Evolutionary conservation across 2,329 filamentous ascomycete genomes (phyloP), one percentile per base, ranked within the genome.

Genomic region (Colletotrichum tofieldiae): DNA sequence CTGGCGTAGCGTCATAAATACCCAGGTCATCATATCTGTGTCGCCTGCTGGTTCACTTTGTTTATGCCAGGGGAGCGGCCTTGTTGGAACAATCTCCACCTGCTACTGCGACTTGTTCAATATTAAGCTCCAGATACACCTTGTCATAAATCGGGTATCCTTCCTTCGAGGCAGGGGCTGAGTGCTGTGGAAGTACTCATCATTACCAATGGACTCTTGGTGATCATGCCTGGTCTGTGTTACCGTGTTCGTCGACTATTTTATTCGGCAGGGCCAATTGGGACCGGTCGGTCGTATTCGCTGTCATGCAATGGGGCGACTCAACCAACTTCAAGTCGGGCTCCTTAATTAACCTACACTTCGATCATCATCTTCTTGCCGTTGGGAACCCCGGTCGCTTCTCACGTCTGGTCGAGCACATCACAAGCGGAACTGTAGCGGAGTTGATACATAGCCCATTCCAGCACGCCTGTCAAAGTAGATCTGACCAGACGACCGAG

Each of bases 71-170:
- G 77, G 79, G 39, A 82, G 54, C 37, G 77, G 84, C 37, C 79
- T 84, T 45, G 77, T 82, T 59, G 84, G 83, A n/a, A 80, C 81
- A 23, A 72, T 81, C 14, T 84, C 82, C 20, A 84, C 81, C 71
- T 90, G 86, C 84, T 90, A 88, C 80, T 89, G 87, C 75, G 84
- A 86, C 49, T 75, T 90, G 45, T 90, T 90, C 81, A 88, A 88
- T 76, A 74, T 83, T 67, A 86, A 88, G 67, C 81, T 90, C 12
- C 77, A 86, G 61, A 75, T 80, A 26, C 88, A 90, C 76, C 82
- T 90, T 72, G 78, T 83, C 54, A 77, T 79, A 11, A 86, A 86
- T 74, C 81, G 86, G 85, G 83, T 58, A 77, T 90, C 8, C 80
- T 90, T 1, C 84, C 84, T 0, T 80, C 79, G 0, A 78, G 82